Percentiles rank a stretch among this genome's conserved stretches.
Conservation (phyloP, 1,284 basidiomycete species). For the Mrakiaceae sp. region DNA sequence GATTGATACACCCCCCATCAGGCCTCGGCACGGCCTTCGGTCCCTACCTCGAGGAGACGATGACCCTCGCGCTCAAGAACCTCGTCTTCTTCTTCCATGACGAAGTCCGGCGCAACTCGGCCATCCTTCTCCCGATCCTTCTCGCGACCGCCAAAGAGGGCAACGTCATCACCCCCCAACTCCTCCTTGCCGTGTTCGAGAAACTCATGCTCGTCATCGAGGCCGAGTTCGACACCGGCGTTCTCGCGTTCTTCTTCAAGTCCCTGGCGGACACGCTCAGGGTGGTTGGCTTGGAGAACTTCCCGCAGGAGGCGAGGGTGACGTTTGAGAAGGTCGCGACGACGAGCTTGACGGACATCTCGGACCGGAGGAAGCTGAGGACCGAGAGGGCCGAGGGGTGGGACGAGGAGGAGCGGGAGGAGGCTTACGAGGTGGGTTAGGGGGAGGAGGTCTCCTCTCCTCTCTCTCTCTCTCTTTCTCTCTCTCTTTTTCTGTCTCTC, state of each 20-base stretch:
- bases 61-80: conserved; percentile 14
- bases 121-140: conserved; percentile 13
- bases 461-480: background rate
- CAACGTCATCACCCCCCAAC: conserved; percentile 4
- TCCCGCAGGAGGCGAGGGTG: background rate
- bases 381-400: conserved; percentile 11
- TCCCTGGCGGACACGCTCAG: background rate
- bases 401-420: conserved; percentile 17
- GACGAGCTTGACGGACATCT: conserved; percentile 5
- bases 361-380: conserved; percentile 10
- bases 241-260: background rate
- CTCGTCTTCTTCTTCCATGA: conserved; percentile 17
- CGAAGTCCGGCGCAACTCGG: background rate
- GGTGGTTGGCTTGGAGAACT: conserved; percentile 7
- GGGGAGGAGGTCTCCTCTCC: background rate
- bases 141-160: conserved; percentile 15
- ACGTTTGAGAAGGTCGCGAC: conserved; percentile 5
- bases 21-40: conserved; percentile 6
- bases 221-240: conserved; percentile 8
- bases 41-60: conserved; percentile 17
- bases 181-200: conserved; percentile 12
- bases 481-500: background rate
- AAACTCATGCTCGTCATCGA: background rate
- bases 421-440: conserved; percentile 8
- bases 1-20: background rate